phyloP scores from a whole-genome alignment of 2,329 filamentous ascomycete species.

The Fusarium acutatum region DNA sequence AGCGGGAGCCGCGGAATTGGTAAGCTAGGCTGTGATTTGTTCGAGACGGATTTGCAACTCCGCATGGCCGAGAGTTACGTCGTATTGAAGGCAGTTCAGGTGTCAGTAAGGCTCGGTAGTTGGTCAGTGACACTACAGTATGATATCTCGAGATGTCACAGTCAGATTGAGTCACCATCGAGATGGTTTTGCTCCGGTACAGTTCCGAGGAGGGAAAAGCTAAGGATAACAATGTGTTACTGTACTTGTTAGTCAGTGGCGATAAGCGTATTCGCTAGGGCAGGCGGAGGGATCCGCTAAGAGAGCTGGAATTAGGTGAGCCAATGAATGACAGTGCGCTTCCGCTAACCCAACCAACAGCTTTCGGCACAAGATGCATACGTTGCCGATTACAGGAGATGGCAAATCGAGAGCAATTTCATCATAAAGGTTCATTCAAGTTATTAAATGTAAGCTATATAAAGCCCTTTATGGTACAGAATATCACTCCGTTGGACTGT shows the following conservation, averaged over 20 bases:
- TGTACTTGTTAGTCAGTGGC: background rate
- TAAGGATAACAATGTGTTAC: background rate
- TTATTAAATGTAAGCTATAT: background rate
- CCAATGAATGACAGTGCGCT: background rate
- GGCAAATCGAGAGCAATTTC: accelerated
- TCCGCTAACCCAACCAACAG: background rate
- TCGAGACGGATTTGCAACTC: background rate
- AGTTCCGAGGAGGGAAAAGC: background rate
- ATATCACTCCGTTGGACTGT: background rate
- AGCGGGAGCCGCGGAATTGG: conserved; percentile 1
- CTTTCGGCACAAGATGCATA: background rate
- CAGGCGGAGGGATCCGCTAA: background rate
- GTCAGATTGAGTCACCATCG: too few species aligned
- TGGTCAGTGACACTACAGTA: background rate
- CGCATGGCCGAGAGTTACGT: background rate
- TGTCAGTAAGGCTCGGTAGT: background rate
- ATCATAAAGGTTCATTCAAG: background rate
- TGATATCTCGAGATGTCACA: background rate
- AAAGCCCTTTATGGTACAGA: accelerated
- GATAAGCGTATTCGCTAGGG: background rate
- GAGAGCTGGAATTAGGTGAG: background rate
- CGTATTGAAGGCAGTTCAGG: background rate
- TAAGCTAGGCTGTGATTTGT: background rate
- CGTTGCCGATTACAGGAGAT: background rate
- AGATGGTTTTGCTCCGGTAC: accelerated